Evolutionary conservation across 2,329 filamentous ascomycete genomes (phyloP).

Genomic region (Torrubiella hemipterigena): DNA sequence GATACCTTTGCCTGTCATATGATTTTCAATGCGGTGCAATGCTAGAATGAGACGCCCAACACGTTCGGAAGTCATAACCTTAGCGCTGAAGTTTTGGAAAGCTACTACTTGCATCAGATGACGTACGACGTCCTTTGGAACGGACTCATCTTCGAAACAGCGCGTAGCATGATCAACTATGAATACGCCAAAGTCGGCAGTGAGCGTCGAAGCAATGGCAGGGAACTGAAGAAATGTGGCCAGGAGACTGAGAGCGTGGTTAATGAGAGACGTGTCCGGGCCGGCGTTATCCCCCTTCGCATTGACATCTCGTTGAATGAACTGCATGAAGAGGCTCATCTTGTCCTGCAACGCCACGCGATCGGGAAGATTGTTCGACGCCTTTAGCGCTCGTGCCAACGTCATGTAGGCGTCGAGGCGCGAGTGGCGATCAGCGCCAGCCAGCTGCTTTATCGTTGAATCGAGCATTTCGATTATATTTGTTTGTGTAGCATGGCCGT

Average conservation of each 20-base stretch:
- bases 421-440: constrained; percentile 57
- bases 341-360: constrained; percentile 60
- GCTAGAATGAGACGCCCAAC: constrained; percentile 58
- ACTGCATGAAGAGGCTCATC: constrained; percentile 65
- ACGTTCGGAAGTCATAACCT: constrained; percentile 61
- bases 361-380: constrained; percentile 74
- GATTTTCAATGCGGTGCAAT: constrained; percentile 60
- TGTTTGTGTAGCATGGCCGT: constrained; percentile 23
- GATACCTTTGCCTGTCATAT: constrained; percentile 70
- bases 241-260: constrained; percentile 67
- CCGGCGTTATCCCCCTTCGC: constrained; percentile 43
- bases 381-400: constrained; percentile 62
- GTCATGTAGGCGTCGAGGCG: constrained; percentile 80
- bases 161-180: constrained; percentile 71
- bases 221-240: constrained; percentile 65
- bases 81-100: constrained; percentile 64
- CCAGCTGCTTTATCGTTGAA: constrained; percentile 71
- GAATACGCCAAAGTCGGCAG: constrained; percentile 68
- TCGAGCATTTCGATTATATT: constrained; percentile 73
- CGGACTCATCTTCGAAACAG: constrained; percentile 53
- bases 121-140: constrained; percentile 67
- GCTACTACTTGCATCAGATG: constrained; percentile 72
- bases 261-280: constrained; percentile 57
- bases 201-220: constrained; percentile 56
- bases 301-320: constrained; percentile 71